Percentiles rank a stretch among this genome's conserved stretches.
Evolutionary conservation across 225 moss, liverwort and hornwort species (phyloP).

Genomic region (Bryoerythrophyllum caledonicum): DNA sequence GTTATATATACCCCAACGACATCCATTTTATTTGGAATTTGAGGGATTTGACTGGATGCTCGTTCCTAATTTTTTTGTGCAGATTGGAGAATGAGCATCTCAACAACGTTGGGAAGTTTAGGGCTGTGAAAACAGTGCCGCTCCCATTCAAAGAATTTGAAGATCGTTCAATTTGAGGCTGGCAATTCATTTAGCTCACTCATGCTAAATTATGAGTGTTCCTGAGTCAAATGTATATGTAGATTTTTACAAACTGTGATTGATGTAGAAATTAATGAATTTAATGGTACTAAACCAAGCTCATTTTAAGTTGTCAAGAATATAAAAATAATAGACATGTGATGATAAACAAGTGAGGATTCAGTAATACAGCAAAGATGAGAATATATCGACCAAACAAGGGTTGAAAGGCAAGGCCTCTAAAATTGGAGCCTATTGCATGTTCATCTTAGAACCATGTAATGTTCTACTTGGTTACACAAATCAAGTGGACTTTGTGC

Average conservation of each 20-base stretch:
- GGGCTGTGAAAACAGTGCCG: conserved; percentile 55
- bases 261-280: not conserved
- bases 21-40: no score
- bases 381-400: not conserved
- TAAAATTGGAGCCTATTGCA: not conserved
- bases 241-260: not conserved
- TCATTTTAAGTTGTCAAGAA: not conserved
- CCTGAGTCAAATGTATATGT: not conserved
- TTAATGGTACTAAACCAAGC: not conserved
- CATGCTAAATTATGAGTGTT: not conserved
- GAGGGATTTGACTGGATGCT: not conserved
- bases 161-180: conserved; percentile 15
- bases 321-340: not conserved
- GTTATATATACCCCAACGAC: no score
- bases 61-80: not conserved
- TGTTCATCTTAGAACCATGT: not conserved
- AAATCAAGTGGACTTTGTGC: not conserved
- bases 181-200: not conserved
- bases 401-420: not conserved
- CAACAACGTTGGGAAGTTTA: conserved; percentile 53
- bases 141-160: conserved; percentile 64
- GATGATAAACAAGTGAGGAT: no score
- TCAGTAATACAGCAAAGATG: not conserved
- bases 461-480: not conserved
- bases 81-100: conserved; percentile 65